Evolutionary conservation across 1,139 yeast species (phyloP).

Genomic region (Candida neerlandica): DNA sequence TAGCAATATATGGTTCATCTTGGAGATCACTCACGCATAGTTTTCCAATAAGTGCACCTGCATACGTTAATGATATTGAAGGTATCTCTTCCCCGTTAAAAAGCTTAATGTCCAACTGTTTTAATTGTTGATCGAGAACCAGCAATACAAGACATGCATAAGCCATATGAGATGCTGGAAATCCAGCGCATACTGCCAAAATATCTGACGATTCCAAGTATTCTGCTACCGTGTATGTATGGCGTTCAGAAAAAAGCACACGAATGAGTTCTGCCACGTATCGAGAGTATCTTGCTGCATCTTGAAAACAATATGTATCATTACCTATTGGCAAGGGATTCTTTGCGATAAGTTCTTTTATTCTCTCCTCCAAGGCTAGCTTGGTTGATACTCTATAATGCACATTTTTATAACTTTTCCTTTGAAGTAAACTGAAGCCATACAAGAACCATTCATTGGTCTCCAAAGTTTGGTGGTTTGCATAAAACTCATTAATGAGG

Average conservation of each 20-base stretch:
- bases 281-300: neutral
- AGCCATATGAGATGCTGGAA: conserved; percentile 19
- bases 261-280: neutral
- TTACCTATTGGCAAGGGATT: conserved; percentile 3
- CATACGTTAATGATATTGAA: neutral
- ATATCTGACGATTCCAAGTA: conserved; percentile 13
- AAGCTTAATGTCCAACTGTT: neutral
- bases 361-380: neutral
- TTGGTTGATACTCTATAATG: neutral
- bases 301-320: neutral
- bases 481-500: conserved; percentile 7
- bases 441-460: conserved; percentile 30
- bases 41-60: neutral
- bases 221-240: neutral
- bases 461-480: neutral
- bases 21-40: neutral
- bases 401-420: conserved; percentile 9
- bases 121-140: neutral
- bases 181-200: neutral
- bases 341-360: neutral
- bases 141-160: neutral
- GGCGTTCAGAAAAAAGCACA: neutral
- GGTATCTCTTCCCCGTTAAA: neutral
- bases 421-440: conserved; percentile 11
- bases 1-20: neutral